Conservation (phyloP, 495 filamentous ascomycete species). For the Penicillium manginii region DNA sequence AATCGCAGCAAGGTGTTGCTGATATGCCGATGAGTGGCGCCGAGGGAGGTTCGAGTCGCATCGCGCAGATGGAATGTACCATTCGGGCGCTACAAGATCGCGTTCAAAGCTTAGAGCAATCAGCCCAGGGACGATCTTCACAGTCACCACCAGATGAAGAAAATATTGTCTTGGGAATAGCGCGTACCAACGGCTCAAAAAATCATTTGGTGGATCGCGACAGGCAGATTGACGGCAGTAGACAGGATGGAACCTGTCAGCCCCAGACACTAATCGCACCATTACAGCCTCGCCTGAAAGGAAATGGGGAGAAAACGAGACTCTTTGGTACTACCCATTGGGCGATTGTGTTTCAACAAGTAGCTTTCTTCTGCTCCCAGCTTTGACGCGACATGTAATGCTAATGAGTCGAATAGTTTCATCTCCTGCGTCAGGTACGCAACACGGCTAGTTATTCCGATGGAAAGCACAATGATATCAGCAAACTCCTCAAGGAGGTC, state of each 20-base stretch:
- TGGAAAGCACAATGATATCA: conserved; percentile 24
- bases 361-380: conserved; percentile 15
- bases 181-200: background rate
- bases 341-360: conserved; percentile 44
- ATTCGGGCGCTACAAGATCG: conserved; percentile 23
- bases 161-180: background rate
- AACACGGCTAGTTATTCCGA: conserved; percentile 13
- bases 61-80: conserved; percentile 19
- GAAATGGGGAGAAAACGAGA: conserved; percentile 34
- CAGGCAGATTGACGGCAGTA: background rate
- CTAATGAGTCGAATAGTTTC: conserved; percentile 14
- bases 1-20: background rate
- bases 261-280: conserved; percentile 22
- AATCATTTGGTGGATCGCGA: background rate
- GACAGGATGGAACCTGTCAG: background rate
- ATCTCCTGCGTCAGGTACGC: conserved; percentile 19
- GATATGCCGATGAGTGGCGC: background rate
- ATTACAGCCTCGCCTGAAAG: conserved; percentile 21
- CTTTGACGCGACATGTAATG: conserved; percentile 8
- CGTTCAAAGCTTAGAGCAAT: conserved; percentile 18
- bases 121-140: background rate
- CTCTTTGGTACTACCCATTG: conserved; percentile 48
- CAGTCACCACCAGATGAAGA: background rate
- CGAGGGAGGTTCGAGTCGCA: conserved; percentile 13
- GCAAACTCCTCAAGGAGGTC: conserved; percentile 34